Evolutionary conservation across 2,329 filamentous ascomycete species (phyloP).

Genomic region (Colletotrichum orbiculare): DNA sequence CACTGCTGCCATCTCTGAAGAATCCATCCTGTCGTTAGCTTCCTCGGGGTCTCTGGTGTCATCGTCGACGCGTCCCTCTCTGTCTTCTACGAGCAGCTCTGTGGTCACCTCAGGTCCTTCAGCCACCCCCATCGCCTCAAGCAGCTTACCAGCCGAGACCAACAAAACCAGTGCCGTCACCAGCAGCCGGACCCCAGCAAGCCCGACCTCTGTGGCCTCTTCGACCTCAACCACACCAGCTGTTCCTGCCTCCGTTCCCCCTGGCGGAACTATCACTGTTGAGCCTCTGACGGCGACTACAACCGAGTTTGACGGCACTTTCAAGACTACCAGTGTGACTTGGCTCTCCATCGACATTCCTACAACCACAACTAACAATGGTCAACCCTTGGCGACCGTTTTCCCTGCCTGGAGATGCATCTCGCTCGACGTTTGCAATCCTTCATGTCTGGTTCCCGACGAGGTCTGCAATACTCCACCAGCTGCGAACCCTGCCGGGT

Average conservation of each 20-base stretch:
- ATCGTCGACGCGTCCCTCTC: not conserved
- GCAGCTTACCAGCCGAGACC: conserved; percentile 17
- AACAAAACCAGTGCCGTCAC: not conserved
- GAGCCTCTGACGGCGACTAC: conserved; percentile 17
- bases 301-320: conserved; percentile 7
- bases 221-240: not conserved
- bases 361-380: not conserved
- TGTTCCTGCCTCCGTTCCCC: not conserved
- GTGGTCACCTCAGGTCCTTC: too few relatives aligned
- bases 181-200: not conserved
- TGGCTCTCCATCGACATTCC: conserved; percentile 31
- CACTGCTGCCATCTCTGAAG: not conserved
- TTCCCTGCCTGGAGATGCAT: conserved; percentile 30
- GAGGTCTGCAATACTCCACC: conserved; percentile 6
- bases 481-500: conserved; percentile 3
- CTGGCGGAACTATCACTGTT: conserved; percentile 14
- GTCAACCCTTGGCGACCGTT: not conserved
- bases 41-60: rapidly evolving
- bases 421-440: conserved; percentile 19
- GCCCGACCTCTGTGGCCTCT: not conserved
- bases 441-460: conserved; percentile 14
- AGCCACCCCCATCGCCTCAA: conserved; percentile 18
- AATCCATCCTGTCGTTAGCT: not conserved
- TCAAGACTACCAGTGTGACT: conserved; percentile 21
- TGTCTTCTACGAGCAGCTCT: too few relatives aligned